Conservation (phyloP, 2,329 filamentous ascomycete species). For the Drechslera avenae region DNA sequence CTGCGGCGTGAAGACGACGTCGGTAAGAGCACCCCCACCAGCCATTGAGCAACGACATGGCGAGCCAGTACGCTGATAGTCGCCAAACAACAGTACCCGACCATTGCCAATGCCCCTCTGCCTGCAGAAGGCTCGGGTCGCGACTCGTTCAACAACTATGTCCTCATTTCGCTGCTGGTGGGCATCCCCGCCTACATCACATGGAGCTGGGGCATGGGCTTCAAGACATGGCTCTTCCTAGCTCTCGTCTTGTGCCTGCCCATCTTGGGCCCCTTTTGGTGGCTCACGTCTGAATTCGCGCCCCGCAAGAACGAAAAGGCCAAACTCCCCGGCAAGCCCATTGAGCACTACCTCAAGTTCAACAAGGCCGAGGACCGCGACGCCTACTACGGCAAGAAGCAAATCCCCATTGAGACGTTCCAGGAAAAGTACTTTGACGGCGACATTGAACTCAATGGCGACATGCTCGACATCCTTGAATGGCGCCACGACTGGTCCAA, state of each 20-base stretch:
- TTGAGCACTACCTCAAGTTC: constrained; percentile 90
- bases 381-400: constrained; percentile 78
- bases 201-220: constrained; percentile 81
- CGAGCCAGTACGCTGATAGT: constrained; percentile 32
- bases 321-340: constrained; percentile 79
- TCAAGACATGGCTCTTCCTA: constrained; percentile 88
- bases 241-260: constrained; percentile 77
- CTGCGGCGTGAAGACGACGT: constrained; percentile 66
- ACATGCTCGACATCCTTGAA: constrained; percentile 85
- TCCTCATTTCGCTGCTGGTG: constrained; percentile 72
- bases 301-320: constrained; percentile 94
- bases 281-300: constrained; percentile 75
- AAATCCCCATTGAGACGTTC: constrained; percentile 91
- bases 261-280: constrained; percentile 82
- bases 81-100: constrained; percentile 66
- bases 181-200: constrained; percentile 78
- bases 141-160: constrained; percentile 84
- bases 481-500: constrained; percentile 97
- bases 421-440: constrained; percentile 98
- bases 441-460: constrained; percentile 93
- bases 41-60: constrained; percentile 38
- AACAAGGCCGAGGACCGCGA: constrained; percentile 63
- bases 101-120: constrained; percentile 93
- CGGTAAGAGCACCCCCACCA: constrained; percentile 53
- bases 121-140: constrained; percentile 85